A percentile compares a stretch with the other conserved stretches of the same genome.
Conservation (phyloP, 257 asterid species). For the Capsicum chinense region DNA sequence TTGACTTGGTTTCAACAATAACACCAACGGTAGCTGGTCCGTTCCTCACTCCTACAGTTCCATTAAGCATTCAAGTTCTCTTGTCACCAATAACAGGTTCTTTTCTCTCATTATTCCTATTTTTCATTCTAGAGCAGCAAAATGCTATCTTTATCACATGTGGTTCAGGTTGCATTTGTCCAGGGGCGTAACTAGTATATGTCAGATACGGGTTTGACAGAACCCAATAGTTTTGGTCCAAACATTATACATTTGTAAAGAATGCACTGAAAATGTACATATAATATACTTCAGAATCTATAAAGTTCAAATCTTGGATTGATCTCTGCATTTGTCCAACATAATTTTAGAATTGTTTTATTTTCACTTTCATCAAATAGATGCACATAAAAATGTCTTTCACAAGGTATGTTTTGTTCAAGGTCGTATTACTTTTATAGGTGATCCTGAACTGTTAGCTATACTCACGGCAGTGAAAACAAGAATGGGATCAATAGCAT, state of each 20-base stretch:
- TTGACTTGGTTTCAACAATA: conserved; percentile 68
- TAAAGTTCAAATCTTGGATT: background rate
- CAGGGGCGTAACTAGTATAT: background rate
- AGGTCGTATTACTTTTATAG: conserved; percentile 36
- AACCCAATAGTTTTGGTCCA: background rate
- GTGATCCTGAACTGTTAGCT: conserved; percentile 55
- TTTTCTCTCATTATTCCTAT: background rate
- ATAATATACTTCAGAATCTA: background rate
- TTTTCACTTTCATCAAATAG: conserved; percentile 12
- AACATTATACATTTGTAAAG: background rate
- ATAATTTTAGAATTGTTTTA: background rate
- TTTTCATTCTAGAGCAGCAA: background rate
- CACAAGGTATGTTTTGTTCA: background rate
- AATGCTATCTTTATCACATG: background rate
- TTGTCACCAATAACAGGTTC: conserved; percentile 77
- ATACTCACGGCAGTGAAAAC: conserved; percentile 63
- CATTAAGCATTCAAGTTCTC: conserved; percentile 72
- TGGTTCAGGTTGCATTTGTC: background rate
- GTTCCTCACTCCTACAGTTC: conserved; percentile 74
- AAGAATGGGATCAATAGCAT: conserved; percentile 87
- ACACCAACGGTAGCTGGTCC: conserved; percentile 84
- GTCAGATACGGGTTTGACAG: background rate
- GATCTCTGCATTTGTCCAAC: background rate
- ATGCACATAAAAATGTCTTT: conserved; percentile 22
- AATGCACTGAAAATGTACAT: background rate